phyloP scores from a whole-genome alignment of 1,284 basidiomycete species.

The Moesziomyces globuligerus region DNA sequence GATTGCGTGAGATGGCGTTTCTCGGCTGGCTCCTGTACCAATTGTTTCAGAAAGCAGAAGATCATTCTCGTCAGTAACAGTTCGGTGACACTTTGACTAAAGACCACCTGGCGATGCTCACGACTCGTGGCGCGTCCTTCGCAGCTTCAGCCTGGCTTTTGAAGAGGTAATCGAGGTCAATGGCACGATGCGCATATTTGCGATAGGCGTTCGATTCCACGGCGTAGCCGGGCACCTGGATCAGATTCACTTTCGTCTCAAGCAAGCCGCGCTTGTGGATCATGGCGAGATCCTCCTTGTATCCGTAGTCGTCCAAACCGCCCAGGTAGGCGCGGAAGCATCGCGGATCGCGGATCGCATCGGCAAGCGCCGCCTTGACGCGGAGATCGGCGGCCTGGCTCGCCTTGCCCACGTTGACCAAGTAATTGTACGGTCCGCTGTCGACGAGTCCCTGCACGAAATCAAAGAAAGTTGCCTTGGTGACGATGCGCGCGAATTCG shows the following conservation, averaged over 20 bases:
- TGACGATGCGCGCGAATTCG: background rate
- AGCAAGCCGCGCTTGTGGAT: slow-evolving; percentile 22
- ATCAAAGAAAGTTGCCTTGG: slow-evolving; percentile 11
- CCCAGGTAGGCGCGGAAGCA: slow-evolving; percentile 41
- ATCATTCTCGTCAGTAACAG: background rate
- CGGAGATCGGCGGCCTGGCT: slow-evolving; percentile 38
- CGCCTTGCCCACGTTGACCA: slow-evolving; percentile 28
- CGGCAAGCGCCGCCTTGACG: slow-evolving; percentile 39
- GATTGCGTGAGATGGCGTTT: background rate
- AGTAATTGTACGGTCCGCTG: slow-evolving; percentile 29
- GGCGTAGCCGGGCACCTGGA: slow-evolving; percentile 38
- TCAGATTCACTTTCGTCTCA: slow-evolving; percentile 27
- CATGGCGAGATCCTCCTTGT: slow-evolving; percentile 27
- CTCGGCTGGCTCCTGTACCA: too few species aligned
- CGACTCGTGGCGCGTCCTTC: slow-evolving; percentile 2
- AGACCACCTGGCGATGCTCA: slow-evolving; percentile 6
- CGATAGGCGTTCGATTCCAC: slow-evolving; percentile 18
- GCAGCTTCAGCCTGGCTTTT: background rate
- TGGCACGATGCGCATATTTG: slow-evolving; percentile 23
- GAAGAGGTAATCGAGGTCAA: slow-evolving; percentile 46
- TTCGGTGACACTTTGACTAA: background rate
- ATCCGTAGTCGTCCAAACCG: slow-evolving; percentile 44
- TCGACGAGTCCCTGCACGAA: slow-evolving; percentile 30
- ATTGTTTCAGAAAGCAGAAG: too few species aligned
- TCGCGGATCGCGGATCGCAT: slow-evolving; percentile 29